Conservation (phyloP, 2,329 filamentous ascomycete species). For the Trichoderma simmonsii region DNA sequence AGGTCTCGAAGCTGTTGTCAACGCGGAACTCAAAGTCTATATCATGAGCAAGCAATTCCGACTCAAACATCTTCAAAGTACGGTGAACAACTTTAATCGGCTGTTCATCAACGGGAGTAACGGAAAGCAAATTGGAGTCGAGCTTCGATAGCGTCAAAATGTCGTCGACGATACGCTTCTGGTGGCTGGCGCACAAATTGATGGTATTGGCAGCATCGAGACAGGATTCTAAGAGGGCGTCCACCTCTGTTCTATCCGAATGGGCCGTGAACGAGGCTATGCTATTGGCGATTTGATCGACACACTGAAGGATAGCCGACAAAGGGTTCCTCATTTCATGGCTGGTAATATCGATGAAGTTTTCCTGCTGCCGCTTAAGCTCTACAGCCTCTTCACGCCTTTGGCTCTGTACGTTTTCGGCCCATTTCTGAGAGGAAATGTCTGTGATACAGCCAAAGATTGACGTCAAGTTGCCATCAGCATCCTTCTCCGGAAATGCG, state of each 20-base stretch:
- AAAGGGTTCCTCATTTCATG: conserved; percentile 77
- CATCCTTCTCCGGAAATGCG: conserved; percentile 68
- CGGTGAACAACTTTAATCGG: conserved; percentile 65
- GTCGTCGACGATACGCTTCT: conserved; percentile 69
- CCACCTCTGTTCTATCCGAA: conserved; percentile 42
- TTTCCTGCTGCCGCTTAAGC: conserved; percentile 68
- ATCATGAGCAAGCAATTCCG: conserved; percentile 67
- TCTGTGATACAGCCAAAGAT: conserved; percentile 82
- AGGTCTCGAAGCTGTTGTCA: conserved; percentile 61
- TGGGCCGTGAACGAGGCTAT: conserved; percentile 42
- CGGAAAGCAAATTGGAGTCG: conserved; percentile 66
- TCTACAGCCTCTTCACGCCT: conserved; percentile 79
- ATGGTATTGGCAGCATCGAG: conserved; percentile 81
- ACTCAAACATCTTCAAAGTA: conserved; percentile 75
- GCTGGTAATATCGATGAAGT: conserved; percentile 71
- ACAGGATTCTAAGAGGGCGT: conserved; percentile 50
- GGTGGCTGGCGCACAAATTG: conserved; percentile 73
- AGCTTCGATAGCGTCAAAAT: conserved; percentile 66
- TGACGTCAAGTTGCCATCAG: conserved; percentile 63
- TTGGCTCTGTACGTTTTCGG: conserved; percentile 74
- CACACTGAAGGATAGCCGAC: conserved; percentile 71
- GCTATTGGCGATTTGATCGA: conserved; percentile 64
- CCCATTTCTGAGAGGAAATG: conserved; percentile 82
- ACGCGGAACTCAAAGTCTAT: conserved; percentile 69
- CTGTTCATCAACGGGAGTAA: conserved; percentile 68